phyloP scores from a whole-genome alignment of 371 early-diverging fungal genomes.

The Mucor piriformis region DNA sequence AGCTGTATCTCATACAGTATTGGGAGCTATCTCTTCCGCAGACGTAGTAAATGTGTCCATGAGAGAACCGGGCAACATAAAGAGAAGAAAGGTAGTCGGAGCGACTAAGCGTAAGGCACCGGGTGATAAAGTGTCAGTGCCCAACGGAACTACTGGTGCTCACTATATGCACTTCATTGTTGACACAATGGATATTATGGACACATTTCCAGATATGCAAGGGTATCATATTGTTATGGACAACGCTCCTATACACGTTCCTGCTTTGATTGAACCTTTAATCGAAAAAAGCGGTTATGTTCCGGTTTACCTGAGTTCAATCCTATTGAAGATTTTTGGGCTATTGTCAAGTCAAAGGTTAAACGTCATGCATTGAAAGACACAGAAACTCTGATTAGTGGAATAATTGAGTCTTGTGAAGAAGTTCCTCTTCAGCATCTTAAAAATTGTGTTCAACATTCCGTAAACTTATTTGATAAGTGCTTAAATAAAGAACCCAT shows the following conservation, averaged over 20 bases:
- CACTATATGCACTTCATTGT: constrained; percentile 12
- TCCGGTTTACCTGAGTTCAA: constrained; percentile 21
- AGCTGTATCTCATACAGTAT: constrained; percentile 2
- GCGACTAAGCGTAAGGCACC: constrained; percentile 3
- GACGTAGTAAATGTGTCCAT: not conserved
- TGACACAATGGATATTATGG: constrained; percentile 25
- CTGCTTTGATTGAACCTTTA: constrained; percentile 7
- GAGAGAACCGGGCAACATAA: constrained; percentile 3
- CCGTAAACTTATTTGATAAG: constrained; percentile 14
- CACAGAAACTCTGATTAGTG: constrained; percentile 19
- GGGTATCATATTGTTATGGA: constrained; percentile 13
- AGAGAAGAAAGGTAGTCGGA: constrained; percentile 5
- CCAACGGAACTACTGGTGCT: constrained; percentile 15
- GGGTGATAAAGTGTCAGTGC: constrained; percentile 2
- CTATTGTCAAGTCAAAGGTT: constrained; percentile 19
- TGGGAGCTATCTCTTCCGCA: constrained; percentile 1
- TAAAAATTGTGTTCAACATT: constrained; percentile 13
- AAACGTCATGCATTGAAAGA: constrained; percentile 16
- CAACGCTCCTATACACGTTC: constrained; percentile 13
- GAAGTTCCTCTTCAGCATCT: constrained; percentile 12
- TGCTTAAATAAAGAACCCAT: constrained; percentile 20
- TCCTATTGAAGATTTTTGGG: constrained; percentile 21
- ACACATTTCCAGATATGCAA: constrained; percentile 16
- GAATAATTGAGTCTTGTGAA: constrained; percentile 12
- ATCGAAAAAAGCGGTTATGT: constrained; percentile 21